Evolutionary conservation across 83 land plant species (phyloP).

Genomic region (Picea abies): DNA sequence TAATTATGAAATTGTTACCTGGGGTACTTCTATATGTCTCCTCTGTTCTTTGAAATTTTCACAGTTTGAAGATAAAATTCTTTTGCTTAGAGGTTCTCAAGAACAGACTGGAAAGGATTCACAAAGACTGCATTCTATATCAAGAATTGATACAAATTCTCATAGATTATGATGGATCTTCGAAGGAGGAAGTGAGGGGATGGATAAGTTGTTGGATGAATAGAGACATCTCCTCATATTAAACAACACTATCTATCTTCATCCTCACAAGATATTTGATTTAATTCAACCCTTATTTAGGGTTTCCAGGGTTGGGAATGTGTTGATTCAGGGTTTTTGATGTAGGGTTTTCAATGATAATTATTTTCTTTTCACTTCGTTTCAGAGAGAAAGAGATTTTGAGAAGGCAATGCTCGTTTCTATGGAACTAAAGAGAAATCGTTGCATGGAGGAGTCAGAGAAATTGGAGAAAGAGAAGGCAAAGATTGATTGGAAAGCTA

Average conservation of each 20-base stretch:
- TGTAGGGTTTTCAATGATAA: no score
- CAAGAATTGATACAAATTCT: conserved; percentile 35
- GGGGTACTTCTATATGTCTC: no score
- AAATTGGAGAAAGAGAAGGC: conserved; percentile 28
- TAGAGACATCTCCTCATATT: conserved; percentile 57
- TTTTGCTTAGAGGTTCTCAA: conserved; percentile 35
- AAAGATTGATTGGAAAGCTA: conserved; percentile 24
- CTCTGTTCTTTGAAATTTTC: no score
- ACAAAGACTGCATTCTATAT: conserved; percentile 28
- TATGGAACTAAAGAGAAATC: conserved; percentile 21
- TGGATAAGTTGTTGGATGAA: conserved; percentile 47
- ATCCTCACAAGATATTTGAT: conserved; percentile 48
- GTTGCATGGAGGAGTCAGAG: conserved; percentile 33
- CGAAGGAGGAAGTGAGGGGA: conserved; percentile 23
- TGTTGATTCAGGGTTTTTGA: no score
- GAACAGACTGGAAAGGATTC: conserved; percentile 21
- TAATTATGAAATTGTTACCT: no score
- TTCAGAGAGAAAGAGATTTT: conserved; percentile 44
- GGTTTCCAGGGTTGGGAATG: no score
- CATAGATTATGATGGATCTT: conserved; percentile 14
- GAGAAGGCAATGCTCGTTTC: conserved; percentile 29
- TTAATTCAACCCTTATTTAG: no score
- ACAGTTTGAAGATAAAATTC: conserved; percentile 5
- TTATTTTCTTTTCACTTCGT: no score
- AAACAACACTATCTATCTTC: conserved; percentile 48